phyloP scores from a whole-genome alignment of 2,329 filamentous ascomycete genomes.

The Pseudomassariella vexata region DNA sequence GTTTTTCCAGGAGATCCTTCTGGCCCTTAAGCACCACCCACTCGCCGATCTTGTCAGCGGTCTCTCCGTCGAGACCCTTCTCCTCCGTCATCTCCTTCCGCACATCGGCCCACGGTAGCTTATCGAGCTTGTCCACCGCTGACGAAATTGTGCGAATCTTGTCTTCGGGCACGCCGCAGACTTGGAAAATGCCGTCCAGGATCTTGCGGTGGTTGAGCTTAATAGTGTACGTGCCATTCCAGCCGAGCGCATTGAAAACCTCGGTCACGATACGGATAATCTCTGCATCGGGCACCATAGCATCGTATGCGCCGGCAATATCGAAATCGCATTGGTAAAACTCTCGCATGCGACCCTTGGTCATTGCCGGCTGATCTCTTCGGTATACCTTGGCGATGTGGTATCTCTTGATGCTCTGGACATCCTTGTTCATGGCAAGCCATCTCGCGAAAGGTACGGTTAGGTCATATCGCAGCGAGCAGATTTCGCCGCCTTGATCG shows the following conservation, averaged over 20 bases:
- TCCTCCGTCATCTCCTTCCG: slow-evolving; percentile 72
- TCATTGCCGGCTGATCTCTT: slow-evolving; percentile 71
- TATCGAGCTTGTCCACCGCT: slow-evolving; percentile 76
- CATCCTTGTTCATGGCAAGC: slow-evolving; percentile 67
- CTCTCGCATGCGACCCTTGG: slow-evolving; percentile 71
- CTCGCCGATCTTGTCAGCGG: slow-evolving; percentile 68
- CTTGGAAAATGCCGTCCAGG: slow-evolving; percentile 70
- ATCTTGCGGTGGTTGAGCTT: slow-evolving; percentile 80
- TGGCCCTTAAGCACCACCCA: slow-evolving; percentile 66
- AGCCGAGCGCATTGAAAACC: slow-evolving; percentile 66
- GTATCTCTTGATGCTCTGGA: slow-evolving; percentile 69
- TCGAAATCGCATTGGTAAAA: slow-evolving; percentile 81
- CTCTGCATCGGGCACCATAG: slow-evolving; percentile 73
- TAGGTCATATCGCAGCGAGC: slow-evolving; percentile 75
- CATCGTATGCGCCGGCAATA: slow-evolving; percentile 65
- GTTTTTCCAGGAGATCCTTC: slow-evolving; percentile 55
- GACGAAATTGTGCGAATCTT: slow-evolving; percentile 70
- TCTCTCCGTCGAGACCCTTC: slow-evolving; percentile 60
- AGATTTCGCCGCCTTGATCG: slow-evolving; percentile 78
- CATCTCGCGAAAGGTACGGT: slow-evolving; percentile 74
- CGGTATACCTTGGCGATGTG: slow-evolving; percentile 78
- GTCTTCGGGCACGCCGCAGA: slow-evolving; percentile 69
- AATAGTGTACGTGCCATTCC: slow-evolving; percentile 64
- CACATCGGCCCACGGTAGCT: slow-evolving; percentile 69
- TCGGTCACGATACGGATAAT: slow-evolving; percentile 65